Evolutionary conservation across 2,329 filamentous ascomycete species (phyloP), one percentile per base, ranked within the genome.

Genomic region (Huntiella abstrusa): DNA sequence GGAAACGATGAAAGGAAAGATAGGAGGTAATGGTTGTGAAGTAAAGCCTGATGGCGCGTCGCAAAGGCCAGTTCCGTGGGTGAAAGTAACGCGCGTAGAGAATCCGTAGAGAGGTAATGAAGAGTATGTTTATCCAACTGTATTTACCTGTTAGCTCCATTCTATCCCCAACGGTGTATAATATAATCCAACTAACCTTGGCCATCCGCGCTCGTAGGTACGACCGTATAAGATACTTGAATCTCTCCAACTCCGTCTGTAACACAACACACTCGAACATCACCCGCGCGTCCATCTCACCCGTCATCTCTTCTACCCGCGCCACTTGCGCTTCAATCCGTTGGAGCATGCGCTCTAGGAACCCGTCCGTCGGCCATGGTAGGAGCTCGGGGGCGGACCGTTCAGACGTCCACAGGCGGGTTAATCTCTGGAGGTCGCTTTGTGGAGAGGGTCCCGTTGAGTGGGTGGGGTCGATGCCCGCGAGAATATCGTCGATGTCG

Each of bases 211-310:
- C 78, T 45, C 92, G 73, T 47, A 98, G 63, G 53, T 88, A 80
- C 53, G 82, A 81, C 51, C 91, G 73, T 13, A 96, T 73, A 16
- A 98, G 70, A 57, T 86, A 98, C 64, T 94, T 94, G 63, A 83
- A 92, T 40, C 91, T 72, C 60, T 95, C 87, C 46, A 98, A 73
- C 64, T 98, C 91, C 5, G 92, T 96, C 66, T 98, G 91, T 46
- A 95, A 78, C 51, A 98, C 81, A 42, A 95, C 94, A 57, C 96
- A 77, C 51, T 77, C 77, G 60, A 98, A 94, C 60, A 94, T 96
- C 52, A 83, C 80, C 61, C 83, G 86, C 41, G 87, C 82, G 56
- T 93, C 86, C 75, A 87, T 81, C 57, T 83, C 78, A 51, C 81
- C 82, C 10, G 82, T 88, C 70, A 87, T 73, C 49, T 79, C 73